phyloP scores from a whole-genome alignment of 202 grass and related monocot genomes.

The Bolboschoenoplectus hybrid region DNA sequence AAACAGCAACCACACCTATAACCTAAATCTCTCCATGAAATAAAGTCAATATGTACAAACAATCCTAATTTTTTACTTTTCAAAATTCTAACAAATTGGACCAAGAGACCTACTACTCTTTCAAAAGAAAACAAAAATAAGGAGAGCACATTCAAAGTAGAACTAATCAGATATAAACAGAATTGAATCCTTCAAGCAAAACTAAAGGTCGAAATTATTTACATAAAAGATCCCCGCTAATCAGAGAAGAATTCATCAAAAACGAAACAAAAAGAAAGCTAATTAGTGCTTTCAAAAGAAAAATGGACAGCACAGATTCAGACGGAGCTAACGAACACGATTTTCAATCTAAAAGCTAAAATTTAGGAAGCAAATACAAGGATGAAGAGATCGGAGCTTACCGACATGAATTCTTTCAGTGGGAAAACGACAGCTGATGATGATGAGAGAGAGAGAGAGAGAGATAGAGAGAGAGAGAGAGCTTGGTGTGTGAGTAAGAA shows the following conservation, averaged over 20 bases:
- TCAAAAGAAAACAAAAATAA: not conserved
- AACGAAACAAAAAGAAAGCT: not conserved
- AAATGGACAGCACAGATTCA: not conserved
- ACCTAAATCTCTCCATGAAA: not conserved
- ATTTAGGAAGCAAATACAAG: not conserved
- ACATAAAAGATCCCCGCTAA: not conserved
- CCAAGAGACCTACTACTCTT: not conserved
- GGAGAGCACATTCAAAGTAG: not conserved
- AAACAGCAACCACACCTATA: not conserved
- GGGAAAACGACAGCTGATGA: constrained; percentile 26
- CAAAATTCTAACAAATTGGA: constrained; percentile 6
- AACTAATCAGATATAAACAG: not conserved
- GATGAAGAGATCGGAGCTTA: constrained; percentile 22
- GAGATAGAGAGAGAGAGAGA: not conserved
- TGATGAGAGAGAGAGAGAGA: not conserved
- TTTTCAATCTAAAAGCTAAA: constrained; percentile 1
- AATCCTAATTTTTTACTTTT: constrained; percentile 20
- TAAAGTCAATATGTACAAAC: not conserved
- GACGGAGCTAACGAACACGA: not conserved
- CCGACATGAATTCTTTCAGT: constrained; percentile 39
- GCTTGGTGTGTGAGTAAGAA: constrained; percentile 16
- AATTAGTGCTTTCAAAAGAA: not conserved
- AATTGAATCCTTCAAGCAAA: not conserved
- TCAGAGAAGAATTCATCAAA: not conserved
- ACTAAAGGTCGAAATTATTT: not conserved